phyloP scores from a whole-genome alignment of 2,329 filamentous ascomycete species.

The Colletotrichum abscissum region DNA sequence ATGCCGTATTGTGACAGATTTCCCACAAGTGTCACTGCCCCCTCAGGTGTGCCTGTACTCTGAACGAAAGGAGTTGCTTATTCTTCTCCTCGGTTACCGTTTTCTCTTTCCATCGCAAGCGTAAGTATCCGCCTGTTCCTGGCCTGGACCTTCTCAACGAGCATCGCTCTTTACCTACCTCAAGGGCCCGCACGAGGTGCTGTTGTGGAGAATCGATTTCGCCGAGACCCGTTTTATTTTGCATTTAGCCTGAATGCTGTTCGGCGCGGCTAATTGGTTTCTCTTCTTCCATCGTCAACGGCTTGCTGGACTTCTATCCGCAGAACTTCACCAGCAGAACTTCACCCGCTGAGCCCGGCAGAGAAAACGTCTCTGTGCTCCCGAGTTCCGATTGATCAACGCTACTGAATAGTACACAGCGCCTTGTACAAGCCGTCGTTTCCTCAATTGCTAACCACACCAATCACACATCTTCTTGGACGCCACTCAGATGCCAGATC shows the following conservation, averaged over 20 bases:
- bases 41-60: background rate
- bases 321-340: constrained; percentile 2
- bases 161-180: constrained; percentile 1
- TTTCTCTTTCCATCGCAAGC: background rate
- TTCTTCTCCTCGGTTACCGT: background rate
- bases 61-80: background rate
- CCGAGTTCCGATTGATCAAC: background rate
- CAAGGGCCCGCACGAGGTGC: background rate
- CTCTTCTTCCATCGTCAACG: constrained; percentile 17
- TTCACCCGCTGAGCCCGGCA: background rate
- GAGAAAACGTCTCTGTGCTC: background rate
- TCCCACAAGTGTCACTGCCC: background rate
- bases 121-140: background rate
- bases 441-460: background rate
- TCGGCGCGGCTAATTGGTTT: constrained; percentile 33
- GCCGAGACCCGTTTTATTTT: constrained; percentile 24
- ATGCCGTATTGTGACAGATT: background rate
- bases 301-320: background rate
- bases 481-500: background rate
- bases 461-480: background rate
- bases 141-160: constrained; percentile 8
- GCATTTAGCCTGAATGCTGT: constrained; percentile 35
- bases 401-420: background rate
- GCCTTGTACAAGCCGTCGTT: background rate
- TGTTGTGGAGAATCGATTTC: constrained; percentile 20